These are phyloP conservation scores for Moesziomyces sp. DNA, from an alignment of 1,284 basidiomycete genomes.

Conservation along the genomic window DNA sequence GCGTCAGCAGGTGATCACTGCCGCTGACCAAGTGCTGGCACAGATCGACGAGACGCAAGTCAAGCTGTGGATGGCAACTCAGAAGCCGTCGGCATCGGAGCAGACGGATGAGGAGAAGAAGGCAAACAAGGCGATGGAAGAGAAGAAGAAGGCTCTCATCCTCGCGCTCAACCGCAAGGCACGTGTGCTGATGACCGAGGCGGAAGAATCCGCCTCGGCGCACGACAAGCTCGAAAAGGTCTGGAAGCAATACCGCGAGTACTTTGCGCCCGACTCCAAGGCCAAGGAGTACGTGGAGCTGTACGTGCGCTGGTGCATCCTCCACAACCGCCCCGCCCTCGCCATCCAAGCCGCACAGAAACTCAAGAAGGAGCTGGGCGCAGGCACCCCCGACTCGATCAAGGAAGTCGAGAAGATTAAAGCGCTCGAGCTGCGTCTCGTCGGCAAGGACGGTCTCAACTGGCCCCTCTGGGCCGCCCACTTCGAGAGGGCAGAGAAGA, in stretches of 20 bases:
- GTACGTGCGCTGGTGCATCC: conserved; percentile 54
- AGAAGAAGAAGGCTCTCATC: conserved; percentile 59
- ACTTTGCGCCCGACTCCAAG: conserved; percentile 49
- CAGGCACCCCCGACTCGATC: conserved; percentile 43
- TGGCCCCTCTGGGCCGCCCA: conserved; percentile 51
- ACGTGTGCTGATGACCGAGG: conserved; percentile 44
- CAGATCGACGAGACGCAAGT: conserved; percentile 60
- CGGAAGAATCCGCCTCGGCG: conserved; percentile 14
- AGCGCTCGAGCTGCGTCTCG: conserved; percentile 48
- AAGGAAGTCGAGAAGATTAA: conserved; percentile 55
- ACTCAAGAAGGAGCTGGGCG: conserved; percentile 61
- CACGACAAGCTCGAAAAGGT: conserved; percentile 31
- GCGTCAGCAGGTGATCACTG: conserved; percentile 42
- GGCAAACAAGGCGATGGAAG: conserved; percentile 57
- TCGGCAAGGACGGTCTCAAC: conserved; percentile 35
- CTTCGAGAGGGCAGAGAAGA: conserved; percentile 26
- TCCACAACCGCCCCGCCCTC: conserved; percentile 53
- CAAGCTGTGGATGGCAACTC: conserved; percentile 58
- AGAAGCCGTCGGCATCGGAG: conserved; percentile 56
- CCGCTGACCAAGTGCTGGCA: conserved; percentile 55
- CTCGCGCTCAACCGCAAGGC: conserved; percentile 62
- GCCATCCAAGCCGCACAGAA: conserved; percentile 59
- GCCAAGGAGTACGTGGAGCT: conserved; percentile 58
- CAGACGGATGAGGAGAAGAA: conserved; percentile 62
- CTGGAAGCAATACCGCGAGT: conserved; percentile 49